Evolutionary conservation across 768 basidiomycete genomes (phyloP).

Genomic region (Piloderma croceum): DNA sequence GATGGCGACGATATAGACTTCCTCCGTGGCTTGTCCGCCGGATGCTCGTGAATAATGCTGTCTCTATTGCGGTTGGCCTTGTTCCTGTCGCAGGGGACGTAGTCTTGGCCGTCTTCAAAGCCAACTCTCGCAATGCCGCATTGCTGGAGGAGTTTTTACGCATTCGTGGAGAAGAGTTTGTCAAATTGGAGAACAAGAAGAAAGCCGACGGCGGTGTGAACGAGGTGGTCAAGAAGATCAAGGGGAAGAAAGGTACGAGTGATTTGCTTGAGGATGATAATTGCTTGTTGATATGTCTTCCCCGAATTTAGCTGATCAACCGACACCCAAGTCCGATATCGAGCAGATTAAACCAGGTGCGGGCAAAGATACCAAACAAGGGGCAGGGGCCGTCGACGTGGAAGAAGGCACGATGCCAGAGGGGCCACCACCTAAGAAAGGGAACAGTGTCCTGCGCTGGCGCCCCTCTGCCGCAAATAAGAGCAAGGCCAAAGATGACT

Average conservation of each 20-base stretch:
- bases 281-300: too few relatives aligned
- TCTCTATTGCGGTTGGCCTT: conserved; percentile 61
- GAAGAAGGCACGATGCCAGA: conserved; percentile 26
- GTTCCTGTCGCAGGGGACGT: conserved; percentile 76
- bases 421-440: background rate
- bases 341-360: conserved; percentile 52
- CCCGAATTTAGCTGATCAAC: conserved; percentile 11
- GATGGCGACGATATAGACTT: conserved; percentile 27
- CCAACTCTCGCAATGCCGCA: conserved; percentile 85
- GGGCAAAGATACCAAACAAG: conserved; percentile 38
- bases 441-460: background rate
- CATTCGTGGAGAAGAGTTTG: conserved; percentile 67
- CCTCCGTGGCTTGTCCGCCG: conserved; percentile 59
- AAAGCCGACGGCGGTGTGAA: conserved; percentile 10
- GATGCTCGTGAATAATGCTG: conserved; percentile 74
- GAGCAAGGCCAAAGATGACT: background rate
- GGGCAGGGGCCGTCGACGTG: too few relatives aligned
- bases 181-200: conserved; percentile 42
- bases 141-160: conserved; percentile 82
- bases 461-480: background rate
- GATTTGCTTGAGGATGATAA: conserved; percentile 13
- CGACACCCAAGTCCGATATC: conserved; percentile 29
- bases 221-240: conserved; percentile 3
- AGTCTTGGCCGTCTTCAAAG: conserved; percentile 70
- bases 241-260: conserved; percentile 19